A percentile compares a stretch with the other conserved stretches of the same genome.
These are phyloP conservation scores for Apiotrichum gracile DNA, from an alignment of 1,284 basidiomycete species.

Conservation along the genomic window DNA sequence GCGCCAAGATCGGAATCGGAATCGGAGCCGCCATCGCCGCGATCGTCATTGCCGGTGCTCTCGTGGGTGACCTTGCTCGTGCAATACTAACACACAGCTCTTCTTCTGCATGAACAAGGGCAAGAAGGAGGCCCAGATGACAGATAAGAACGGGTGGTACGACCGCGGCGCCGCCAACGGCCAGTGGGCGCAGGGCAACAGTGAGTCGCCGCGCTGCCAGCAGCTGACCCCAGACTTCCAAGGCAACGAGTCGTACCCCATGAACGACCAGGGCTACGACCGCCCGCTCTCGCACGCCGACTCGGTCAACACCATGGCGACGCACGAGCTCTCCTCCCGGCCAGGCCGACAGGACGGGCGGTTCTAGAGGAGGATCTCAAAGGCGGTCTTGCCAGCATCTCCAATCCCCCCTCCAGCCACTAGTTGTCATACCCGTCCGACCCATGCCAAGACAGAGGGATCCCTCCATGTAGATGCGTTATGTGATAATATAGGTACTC, in stretches of 20 bases:
- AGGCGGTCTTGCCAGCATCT: too few species aligned
- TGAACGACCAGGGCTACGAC: background rate
- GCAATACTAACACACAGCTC: too few species aligned
- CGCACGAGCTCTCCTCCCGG: conserved; percentile 5
- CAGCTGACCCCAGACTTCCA: background rate
- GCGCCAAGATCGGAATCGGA: conserved; percentile 38
- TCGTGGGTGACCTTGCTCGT: too few species aligned
- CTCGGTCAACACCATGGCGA: conserved; percentile 8
- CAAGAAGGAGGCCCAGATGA: conserved; percentile 4
- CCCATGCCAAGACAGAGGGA: too few species aligned
- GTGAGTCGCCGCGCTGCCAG: background rate
- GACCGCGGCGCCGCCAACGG: conserved; percentile 4
- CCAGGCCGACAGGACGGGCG: too few species aligned
- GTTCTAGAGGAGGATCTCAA: too few species aligned
- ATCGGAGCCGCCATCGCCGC: conserved; percentile 34
- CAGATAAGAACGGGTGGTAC: conserved; percentile 14
- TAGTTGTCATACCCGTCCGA: too few species aligned
- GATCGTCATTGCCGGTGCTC: conserved; percentile 23
- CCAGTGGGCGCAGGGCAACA: background rate
- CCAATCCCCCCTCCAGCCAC: too few species aligned
- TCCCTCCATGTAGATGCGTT: too few species aligned
- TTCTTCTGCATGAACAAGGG: conserved; percentile 12
- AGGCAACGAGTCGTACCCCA: background rate
- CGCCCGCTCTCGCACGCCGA: background rate
- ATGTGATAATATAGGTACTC: too few species aligned